A percentile compares a stretch with the other conserved stretches of the same genome.
phyloP scores from a whole-genome alignment of 192 early-diverging fungal genomes.

The Backusella psychrophila region DNA sequence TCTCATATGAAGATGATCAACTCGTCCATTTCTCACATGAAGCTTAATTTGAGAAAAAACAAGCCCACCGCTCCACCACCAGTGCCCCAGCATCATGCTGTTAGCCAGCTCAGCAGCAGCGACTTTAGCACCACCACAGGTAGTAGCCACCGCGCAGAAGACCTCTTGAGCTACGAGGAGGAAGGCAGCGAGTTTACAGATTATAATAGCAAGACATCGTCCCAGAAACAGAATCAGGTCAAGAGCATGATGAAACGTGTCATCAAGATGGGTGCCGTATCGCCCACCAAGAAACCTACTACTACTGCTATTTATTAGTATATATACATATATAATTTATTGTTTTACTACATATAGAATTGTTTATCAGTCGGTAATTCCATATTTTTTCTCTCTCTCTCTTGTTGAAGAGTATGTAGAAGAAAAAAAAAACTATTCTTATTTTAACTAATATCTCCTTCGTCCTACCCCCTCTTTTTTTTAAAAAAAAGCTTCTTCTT shows the following conservation, averaged over 20 bases:
- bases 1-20: slow-evolving; percentile 4
- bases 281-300: not conserved
- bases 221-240: slow-evolving; percentile 5
- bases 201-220: not conserved
- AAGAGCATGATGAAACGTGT: slow-evolving; percentile 18
- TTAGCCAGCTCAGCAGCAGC: not conserved
- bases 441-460: not conserved
- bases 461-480: not conserved
- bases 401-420: not conserved
- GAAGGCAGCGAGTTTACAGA: not conserved
- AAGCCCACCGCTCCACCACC: not conserved
- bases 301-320: slow-evolving; percentile 5
- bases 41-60: slow-evolving; percentile 8
- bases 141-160: not conserved
- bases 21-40: slow-evolving; percentile 5
- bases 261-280: slow-evolving; percentile 12
- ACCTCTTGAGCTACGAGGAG: not conserved
- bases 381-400: not conserved
- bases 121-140: not conserved
- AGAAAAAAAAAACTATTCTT: not conserved
- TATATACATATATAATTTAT: not conserved
- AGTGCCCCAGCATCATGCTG: not conserved
- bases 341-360: not conserved
- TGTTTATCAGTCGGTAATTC: not conserved
- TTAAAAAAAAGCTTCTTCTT: not conserved